Evolutionary conservation across 495 filamentous ascomycete genomes (phyloP).

Genomic region (Penicillium crystallinum): DNA sequence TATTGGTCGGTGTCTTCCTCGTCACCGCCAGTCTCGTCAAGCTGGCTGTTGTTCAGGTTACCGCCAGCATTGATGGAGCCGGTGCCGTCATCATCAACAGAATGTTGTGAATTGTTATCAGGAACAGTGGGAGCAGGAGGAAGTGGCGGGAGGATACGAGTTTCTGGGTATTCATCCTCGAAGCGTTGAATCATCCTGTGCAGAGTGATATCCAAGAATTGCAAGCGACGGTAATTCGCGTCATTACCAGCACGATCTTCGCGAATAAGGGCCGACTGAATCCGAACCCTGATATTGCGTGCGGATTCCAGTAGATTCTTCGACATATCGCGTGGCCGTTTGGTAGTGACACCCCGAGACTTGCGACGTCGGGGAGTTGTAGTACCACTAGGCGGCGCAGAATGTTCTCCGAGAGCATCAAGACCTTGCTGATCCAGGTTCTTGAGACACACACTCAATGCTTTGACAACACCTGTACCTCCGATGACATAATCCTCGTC

Average conservation of each 20-base stretch:
- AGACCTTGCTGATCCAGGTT: constrained; percentile 49
- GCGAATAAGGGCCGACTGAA: constrained; percentile 80
- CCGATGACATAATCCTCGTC: constrained; percentile 95
- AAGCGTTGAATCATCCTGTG: constrained; percentile 90
- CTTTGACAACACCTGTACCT: constrained; percentile 92
- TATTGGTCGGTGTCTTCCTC: constrained; percentile 48
- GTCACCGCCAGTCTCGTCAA: constrained; percentile 38
- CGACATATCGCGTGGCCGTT: constrained; percentile 85
- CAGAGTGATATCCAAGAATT: constrained; percentile 86
- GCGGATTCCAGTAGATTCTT: constrained; percentile 81
- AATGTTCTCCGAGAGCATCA: constrained; percentile 32
- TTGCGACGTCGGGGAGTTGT: constrained; percentile 48
- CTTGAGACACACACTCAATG: constrained; percentile 80
- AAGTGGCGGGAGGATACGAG: constrained; percentile 46
- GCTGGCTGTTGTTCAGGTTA: constrained; percentile 27
- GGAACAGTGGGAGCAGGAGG: constrained; percentile 14
- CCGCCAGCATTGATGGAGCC: constrained; percentile 28
- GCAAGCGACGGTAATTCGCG: constrained; percentile 71
- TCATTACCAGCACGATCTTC: constrained; percentile 64
- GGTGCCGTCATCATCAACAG: constrained; percentile 37
- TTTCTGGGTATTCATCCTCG: constrained; percentile 93
- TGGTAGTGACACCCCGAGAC: constrained; percentile 37
- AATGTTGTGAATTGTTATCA: constrained; percentile 37
- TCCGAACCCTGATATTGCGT: constrained; percentile 74
- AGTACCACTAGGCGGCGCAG: constrained; percentile 46